Conservation (phyloP, 2,329 filamentous ascomycete genomes). For the Bipolaris cookei region DNA sequence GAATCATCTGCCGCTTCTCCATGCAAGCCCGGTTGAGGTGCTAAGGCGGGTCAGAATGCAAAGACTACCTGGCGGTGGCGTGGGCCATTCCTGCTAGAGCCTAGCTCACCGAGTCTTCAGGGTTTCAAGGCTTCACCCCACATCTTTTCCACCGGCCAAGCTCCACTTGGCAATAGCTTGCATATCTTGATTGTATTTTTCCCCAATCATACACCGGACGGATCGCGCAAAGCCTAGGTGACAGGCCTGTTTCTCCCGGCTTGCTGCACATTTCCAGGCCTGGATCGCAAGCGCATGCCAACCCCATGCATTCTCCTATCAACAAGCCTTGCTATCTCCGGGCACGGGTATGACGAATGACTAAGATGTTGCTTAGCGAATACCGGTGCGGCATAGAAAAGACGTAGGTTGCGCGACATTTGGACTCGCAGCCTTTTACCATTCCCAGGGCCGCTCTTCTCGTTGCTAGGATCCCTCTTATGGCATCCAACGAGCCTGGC, state of each 20-base stretch:
- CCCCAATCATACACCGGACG: constrained; percentile 2
- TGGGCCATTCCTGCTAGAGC: neutral
- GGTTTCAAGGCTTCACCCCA: constrained; percentile 11
- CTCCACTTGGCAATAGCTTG: constrained; percentile 17
- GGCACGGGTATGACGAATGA: constrained; percentile 11
- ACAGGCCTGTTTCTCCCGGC: constrained; percentile 4
- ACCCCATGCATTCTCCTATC: constrained; percentile 4
- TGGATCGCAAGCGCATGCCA: constrained; percentile 2
- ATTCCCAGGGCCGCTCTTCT: neutral
- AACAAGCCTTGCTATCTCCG: constrained; percentile 15
- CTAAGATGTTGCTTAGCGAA: constrained; percentile 17
- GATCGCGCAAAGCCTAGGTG: neutral
- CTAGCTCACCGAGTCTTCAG: constrained; percentile 5
- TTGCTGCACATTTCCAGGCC: constrained; percentile 5
- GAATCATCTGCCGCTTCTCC: too few relatives aligned
- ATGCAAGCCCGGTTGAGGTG: neutral
- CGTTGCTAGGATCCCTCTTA: neutral
- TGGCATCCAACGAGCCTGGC: constrained; percentile 34
- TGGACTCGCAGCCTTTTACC: neutral
- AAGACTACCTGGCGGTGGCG: neutral
- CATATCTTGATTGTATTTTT: constrained; percentile 2
- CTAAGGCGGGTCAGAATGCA: neutral
- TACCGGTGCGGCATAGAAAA: constrained; percentile 10
- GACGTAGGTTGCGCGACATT: constrained; percentile 2
- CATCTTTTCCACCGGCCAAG: constrained; percentile 3